Evolutionary conservation across 345 rosid genomes (phyloP), one percentile per base, ranked within the genome.

Genomic region (Eutrema japonicum): DNA sequence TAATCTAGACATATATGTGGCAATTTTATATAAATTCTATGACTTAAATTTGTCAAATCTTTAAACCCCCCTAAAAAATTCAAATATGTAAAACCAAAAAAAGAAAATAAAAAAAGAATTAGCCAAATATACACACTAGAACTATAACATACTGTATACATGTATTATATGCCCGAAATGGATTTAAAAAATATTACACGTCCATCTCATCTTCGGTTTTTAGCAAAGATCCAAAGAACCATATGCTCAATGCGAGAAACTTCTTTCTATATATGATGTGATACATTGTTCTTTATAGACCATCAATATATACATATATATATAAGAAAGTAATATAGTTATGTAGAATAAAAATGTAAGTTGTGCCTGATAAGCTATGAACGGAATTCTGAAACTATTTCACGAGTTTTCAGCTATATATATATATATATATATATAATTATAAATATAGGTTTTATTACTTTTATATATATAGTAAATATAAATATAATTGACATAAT

Each of bases 151-250:
- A 43, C 18, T 48, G 7, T 56, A 33, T 58, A 45, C 22, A 16
- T 70, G 2, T 3, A 46, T 26, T 47, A 38, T 48, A 48, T 5
- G 50, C 4, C 27, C 5, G 4, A 32, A 68, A 50, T 51, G 41
- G 38, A 26, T 38, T 36, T 14, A 64, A 8, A 73, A 56, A 27
- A 45, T 37, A 6, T 26, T 63, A 64, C 13, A 38, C 50, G 72
- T 74, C 60, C 51, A 56, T 30, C 48, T 66, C 72, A 57, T 10
- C 37, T 48, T 74, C 57, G 67, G 72, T 57, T 66, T 18, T 57
- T 74, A 66, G 68, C 54, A 67, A 67, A 75, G 54, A 59, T 74
- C 73, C 73, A 74, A 74, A 50, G 62, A 67, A 66, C 68, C 78
- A 49, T 45, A 58, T 58, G 68, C 53, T 66, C 6, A 8, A 4